A percentile compares a stretch with the other conserved stretches of the same genome.
Conservation (phyloP, 73 alveolate species). For the Symbiodinium pilosum region DNA sequence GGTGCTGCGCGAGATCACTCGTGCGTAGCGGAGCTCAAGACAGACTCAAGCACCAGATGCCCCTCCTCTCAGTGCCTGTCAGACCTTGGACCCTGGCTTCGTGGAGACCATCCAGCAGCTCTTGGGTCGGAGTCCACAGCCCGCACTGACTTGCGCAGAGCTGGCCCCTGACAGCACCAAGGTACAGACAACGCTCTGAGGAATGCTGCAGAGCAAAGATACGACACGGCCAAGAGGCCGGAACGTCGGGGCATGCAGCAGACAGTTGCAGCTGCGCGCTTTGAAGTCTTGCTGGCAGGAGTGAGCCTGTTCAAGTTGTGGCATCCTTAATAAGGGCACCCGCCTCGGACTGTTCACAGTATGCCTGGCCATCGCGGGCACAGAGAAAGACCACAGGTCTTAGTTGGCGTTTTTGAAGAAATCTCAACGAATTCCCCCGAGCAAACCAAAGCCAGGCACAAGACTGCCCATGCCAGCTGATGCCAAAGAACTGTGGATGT, state of each 20-base stretch:
- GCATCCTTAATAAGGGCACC: constrained; percentile 42
- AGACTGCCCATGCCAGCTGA: too few species aligned
- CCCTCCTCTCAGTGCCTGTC: not conserved
- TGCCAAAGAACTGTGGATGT: too few species aligned
- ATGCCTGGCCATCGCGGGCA: too few species aligned
- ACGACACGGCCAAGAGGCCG: constrained; percentile 56
- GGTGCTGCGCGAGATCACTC: not conserved
- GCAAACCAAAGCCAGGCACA: too few species aligned
- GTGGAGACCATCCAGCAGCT: constrained; percentile 90
- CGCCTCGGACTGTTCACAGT: too few species aligned
- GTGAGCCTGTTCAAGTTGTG: constrained; percentile 69
- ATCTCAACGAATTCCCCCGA: too few species aligned
- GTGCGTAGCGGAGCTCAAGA: too few species aligned
- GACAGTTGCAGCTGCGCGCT: not conserved
- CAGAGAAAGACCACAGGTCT: too few species aligned
- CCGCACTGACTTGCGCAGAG: not conserved
- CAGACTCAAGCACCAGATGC: too few species aligned
- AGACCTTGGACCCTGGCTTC: constrained; percentile 29
- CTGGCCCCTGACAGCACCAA: not conserved
- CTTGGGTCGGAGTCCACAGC: constrained; percentile 16
- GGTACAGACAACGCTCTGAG: constrained; percentile 52
- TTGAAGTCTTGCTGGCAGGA: constrained; percentile 17
- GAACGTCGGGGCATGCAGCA: not conserved
- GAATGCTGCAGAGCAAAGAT: constrained; percentile 63
- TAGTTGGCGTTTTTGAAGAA: too few species aligned